Conservation (phyloP, 257 asterid genomes). For the Nicotiana undulata region DNA sequence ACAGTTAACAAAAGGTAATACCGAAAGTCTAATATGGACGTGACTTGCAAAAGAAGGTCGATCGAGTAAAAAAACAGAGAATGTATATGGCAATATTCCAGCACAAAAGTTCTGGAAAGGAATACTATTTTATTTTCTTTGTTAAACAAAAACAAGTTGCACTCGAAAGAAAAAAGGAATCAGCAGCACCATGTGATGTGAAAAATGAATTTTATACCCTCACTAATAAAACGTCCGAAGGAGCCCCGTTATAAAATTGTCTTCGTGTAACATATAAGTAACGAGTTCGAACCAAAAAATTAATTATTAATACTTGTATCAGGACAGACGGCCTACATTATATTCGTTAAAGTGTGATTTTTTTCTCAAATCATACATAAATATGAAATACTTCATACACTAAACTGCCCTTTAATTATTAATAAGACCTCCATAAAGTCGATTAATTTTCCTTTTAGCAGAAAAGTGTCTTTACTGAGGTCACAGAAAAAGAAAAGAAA, state of each 20-base stretch:
- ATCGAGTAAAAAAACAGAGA: too few relatives aligned
- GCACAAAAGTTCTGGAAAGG: too few relatives aligned
- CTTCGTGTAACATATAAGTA: fast-evolving
- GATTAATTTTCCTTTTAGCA: neutral
- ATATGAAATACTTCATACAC: too few relatives aligned
- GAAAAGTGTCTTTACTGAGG: neutral
- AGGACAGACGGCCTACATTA: fast-evolving
- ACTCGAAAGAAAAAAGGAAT: neutral
- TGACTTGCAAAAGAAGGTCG: neutral
- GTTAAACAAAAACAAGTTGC: neutral
- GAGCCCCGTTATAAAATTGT: too few relatives aligned
- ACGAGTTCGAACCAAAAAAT: fast-evolving
- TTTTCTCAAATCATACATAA: too few relatives aligned
- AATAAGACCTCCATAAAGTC: neutral
- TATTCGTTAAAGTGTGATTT: too few relatives aligned
- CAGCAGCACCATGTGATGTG: neutral
- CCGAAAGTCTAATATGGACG: neutral
- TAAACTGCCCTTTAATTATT: too few relatives aligned
- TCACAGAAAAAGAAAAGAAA: neutral
- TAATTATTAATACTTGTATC: too few relatives aligned
- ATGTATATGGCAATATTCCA: too few relatives aligned
- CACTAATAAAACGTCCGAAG: too few relatives aligned
- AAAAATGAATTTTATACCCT: too few relatives aligned
- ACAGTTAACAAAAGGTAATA: neutral
- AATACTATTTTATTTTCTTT: neutral